Percentiles rank a stretch among this genome's conserved stretches.
phyloP scores from a whole-genome alignment of 495 filamentous ascomycete species.

The Aspergillus mulundensis region DNA sequence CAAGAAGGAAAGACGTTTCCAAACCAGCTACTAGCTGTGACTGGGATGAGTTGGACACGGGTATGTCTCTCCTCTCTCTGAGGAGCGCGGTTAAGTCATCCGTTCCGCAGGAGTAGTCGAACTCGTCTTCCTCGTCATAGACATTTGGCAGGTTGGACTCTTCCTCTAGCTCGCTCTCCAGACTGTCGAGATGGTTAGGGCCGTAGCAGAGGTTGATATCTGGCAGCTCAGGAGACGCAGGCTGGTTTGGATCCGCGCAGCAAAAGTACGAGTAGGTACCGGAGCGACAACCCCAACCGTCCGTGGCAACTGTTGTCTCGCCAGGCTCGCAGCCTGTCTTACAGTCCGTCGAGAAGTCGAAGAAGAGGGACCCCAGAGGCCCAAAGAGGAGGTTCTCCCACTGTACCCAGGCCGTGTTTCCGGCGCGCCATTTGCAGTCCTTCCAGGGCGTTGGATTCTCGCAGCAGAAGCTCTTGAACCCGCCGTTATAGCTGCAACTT shows the following conservation, averaged over 20 bases:
- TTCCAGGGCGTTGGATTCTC: background rate
- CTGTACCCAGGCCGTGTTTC: slow-evolving; percentile 1
- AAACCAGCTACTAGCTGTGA: background rate
- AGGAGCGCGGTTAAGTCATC: background rate
- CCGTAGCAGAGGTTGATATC: background rate
- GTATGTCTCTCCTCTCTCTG: background rate
- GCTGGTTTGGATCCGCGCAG: background rate
- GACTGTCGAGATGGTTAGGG: background rate
- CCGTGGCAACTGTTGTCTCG: background rate
- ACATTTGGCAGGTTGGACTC: background rate
- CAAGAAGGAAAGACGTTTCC: background rate
- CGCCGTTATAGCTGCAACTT: slow-evolving; percentile 1
- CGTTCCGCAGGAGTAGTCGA: background rate
- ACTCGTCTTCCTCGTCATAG: background rate
- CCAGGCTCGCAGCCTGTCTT: slow-evolving; percentile 1
- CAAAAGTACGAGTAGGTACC: background rate
- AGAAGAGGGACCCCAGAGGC: background rate
- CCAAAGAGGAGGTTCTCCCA: background rate
- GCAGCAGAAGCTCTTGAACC: background rate
- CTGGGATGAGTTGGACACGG: background rate
- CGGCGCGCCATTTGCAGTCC: background rate
- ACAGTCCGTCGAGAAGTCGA: background rate
- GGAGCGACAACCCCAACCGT: background rate
- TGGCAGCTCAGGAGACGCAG: background rate
- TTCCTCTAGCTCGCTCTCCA: background rate